Base-by-base conservation (phyloP, 345 rosid species). In the Rhizophora mangle region DNA sequence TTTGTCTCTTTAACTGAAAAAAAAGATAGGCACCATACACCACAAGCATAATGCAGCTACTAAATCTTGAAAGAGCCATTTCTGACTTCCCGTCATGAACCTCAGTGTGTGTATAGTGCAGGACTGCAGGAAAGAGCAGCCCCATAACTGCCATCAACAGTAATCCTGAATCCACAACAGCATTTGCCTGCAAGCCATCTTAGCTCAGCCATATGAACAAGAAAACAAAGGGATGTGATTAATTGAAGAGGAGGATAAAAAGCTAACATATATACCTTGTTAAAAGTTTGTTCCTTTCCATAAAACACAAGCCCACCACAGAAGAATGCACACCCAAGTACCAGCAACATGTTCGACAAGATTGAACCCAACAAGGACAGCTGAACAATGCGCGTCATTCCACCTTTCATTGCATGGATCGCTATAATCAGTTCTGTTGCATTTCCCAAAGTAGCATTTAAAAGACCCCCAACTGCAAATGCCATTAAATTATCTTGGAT, bases 61-160 rank as follows among this genome's bases (percentile, higher is more conserved):
- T 94, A 81, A 94, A 94, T 76, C 98, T 94, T 37, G 98, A 94
- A 62, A 94, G 97, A 67, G 91, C 82, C 75, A 94, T 80, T 78
- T 94, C 97, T 15, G 98, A 91, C 63, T 85, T 85, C 61, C 96
- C 97, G 71, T 78, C 80, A 69, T 87, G 96, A 73, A 92, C 91
- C 75, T 94, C 97, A 3, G 95, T 88, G 73, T 88, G 96, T 1
- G 98, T 94, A 63, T 77, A 91, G 72, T 91, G 91, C 67, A 94
- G 91, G 67, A 91, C 96, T 49, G 98, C 89, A 6, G 98, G 98
- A 75, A 94, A 94, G 46, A 91, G 93, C 29, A 91, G 75, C 62
- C 98, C 93, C 98, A 94, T 94, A 60, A 94, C 98, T 24, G 98
- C 91, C 98, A 94, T 94, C 78, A 94, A 74, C 75, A 94, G 85